Evolutionary conservation across 106 monocot species (phyloP).

Genomic region (Hemerocallis citrina): DNA sequence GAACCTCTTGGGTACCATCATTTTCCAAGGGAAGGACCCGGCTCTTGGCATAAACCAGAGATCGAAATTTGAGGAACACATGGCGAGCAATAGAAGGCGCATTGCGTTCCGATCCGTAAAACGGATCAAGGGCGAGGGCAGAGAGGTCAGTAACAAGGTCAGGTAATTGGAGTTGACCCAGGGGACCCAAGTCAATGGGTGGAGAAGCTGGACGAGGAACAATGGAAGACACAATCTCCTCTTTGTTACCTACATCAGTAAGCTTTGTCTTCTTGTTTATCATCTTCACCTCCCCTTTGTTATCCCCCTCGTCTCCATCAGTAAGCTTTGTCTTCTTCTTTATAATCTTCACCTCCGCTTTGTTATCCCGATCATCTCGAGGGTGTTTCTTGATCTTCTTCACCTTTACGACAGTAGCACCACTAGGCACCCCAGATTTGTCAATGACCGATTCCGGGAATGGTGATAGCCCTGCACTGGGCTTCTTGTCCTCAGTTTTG

Average conservation of each 20-base stretch:
- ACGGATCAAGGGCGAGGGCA: slow-evolving; percentile 47
- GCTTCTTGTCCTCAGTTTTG: neutral
- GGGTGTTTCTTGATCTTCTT: neutral
- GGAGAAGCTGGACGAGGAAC: neutral
- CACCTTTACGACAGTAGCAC: neutral
- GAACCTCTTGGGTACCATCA: neutral
- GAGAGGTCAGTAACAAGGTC: slow-evolving; percentile 22
- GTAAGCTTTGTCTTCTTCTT: slow-evolving; percentile 11
- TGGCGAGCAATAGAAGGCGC: slow-evolving; percentile 17
- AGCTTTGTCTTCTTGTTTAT: neutral
- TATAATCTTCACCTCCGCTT: neutral
- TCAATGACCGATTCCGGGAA: too few relatives aligned
- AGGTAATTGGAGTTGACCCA: slow-evolving; percentile 14
- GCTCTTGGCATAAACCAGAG: slow-evolving; percentile 43
- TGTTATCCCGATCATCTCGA: neutral
- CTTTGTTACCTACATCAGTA: neutral
- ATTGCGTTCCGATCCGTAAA: slow-evolving; percentile 21
- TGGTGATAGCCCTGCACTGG: too few relatives aligned
- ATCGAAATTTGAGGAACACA: slow-evolving; percentile 36
- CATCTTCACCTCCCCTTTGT: neutral
- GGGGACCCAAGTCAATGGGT: slow-evolving; percentile 10
- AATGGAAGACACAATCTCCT: slow-evolving; percentile 7
- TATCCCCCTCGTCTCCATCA: neutral
- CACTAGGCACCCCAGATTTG: neutral
- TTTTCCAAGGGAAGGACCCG: neutral